phyloP scores from a whole-genome alignment of 371 early-diverging fungal species.

The Catenaria anguillulae region DNA sequence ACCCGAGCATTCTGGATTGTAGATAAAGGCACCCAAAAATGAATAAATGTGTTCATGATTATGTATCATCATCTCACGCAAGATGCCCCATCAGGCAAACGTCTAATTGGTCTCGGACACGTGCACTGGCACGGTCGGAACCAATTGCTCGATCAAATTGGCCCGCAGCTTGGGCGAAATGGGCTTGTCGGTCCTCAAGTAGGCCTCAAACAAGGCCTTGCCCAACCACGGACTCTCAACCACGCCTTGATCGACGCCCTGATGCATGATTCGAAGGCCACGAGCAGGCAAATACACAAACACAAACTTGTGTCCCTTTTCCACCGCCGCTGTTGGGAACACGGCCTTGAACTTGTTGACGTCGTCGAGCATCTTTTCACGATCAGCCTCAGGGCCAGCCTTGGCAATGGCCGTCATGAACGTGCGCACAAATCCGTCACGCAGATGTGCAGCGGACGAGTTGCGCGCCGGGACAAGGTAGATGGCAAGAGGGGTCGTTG shows the following conservation, averaged over 20 bases:
- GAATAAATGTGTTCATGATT: no score
- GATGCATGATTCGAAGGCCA: not conserved
- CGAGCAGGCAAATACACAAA: conserved; percentile 20
- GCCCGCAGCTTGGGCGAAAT: conserved; percentile 36
- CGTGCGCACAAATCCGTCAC: conserved; percentile 51
- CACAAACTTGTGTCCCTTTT: conserved; percentile 38
- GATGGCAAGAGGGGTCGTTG: conserved; percentile 12
- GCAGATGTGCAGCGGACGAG: conserved; percentile 51
- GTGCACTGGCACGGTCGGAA: no score
- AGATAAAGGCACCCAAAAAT: no score
- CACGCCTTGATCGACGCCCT: conserved; percentile 37
- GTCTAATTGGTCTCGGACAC: no score
- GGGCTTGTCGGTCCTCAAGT: conserved; percentile 38
- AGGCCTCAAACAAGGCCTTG: conserved; percentile 44
- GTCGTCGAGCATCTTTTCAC: conserved; percentile 30
- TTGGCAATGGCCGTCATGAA: conserved; percentile 27
- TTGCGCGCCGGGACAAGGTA: conserved; percentile 27
- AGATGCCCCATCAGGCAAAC: no score
- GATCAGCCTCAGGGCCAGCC: conserved; percentile 24
- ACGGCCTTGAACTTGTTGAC: conserved; percentile 42
- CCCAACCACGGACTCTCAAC: conserved; percentile 43
- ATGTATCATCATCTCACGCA: no score
- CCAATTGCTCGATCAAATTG: conserved; percentile 10
- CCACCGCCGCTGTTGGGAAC: conserved; percentile 43
- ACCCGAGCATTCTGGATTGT: no score